Evolutionary conservation across 2,329 filamentous ascomycete species (phyloP), one percentile per base, ranked within the genome.

Genomic region (Colletotrichum chrysophilum): DNA sequence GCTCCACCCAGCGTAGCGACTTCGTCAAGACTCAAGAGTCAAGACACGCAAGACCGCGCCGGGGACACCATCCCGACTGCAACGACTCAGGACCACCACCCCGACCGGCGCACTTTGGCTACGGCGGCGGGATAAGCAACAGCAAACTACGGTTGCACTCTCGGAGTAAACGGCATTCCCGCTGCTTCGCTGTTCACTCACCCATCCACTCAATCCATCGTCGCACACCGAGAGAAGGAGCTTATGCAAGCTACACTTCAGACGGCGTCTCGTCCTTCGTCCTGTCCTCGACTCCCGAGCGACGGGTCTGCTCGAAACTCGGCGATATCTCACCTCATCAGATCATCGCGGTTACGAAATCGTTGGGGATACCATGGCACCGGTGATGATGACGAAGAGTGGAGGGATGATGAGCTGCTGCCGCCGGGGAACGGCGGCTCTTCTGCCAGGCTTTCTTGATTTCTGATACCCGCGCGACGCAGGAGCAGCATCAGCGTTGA

Each of bases 231-330:
- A 32, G n/a, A 21, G 43, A 60, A 32, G 30, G 58, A 43, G 18
- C 70, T 69, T 73, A 52, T 68, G 73, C 73, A 68, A 28, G 55
- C 64, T 68, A 60, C 21, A 68, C 56, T 65, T 65, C 64, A 18
- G 73, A 73, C 73, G 73, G 70, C 73, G 73, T 75, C 73, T 73
- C 64, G n/a, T 52, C 30, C 48, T 30, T 66, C 64, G 34, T 69
- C 43, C n/a, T 52, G 43, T 52, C 43, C 43, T 13, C 43, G 43
- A 52, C 43, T 13, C 10, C 43, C 43, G 10, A 13, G 43, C 43
- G 56, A 34, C 30, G n/a, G 24, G 18, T 32, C 21, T 28, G 61
- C 28, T 55, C 55, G 36, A 34, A 58, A 72, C 55, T 75, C 72
- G 72, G 72, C 61, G 32, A 32, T 69, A 64, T 30, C 48, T 21